These are phyloP conservation scores for Aspergillus kassunensis DNA, from an alignment of 495 filamentous ascomycete species.

Conservation along the genomic window DNA sequence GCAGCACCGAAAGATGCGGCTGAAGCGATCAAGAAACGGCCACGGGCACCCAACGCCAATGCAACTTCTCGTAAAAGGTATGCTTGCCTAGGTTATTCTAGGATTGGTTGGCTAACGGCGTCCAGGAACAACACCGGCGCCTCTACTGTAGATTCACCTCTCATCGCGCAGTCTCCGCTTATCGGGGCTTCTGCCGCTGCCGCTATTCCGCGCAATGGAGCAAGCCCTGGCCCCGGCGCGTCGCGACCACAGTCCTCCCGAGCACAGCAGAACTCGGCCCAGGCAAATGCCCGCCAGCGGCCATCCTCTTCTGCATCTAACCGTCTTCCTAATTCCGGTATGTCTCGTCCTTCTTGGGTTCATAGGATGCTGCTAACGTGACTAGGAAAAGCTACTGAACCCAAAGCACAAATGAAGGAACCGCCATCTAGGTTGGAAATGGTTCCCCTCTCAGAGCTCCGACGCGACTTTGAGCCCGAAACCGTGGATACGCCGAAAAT, in stretches of 20 bases:
- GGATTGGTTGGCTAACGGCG: constrained; percentile 7
- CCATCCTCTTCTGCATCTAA: constrained; percentile 60
- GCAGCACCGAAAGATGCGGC: constrained; percentile 54
- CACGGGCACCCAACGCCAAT: constrained; percentile 55
- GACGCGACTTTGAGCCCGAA: constrained; percentile 25
- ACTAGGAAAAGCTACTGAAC: constrained; percentile 36
- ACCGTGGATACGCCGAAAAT: constrained; percentile 33
- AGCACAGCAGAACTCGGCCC: constrained; percentile 63
- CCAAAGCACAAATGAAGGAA: constrained; percentile 30
- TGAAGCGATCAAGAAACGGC: constrained; percentile 66
- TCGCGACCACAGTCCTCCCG: constrained; percentile 58
- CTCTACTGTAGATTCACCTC: constrained; percentile 59
- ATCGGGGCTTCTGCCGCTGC: constrained; percentile 60
- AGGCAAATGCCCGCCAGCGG: constrained; percentile 50
- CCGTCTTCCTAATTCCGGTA: constrained; percentile 30
- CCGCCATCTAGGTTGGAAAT: constrained; percentile 28
- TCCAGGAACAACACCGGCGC: constrained; percentile 47
- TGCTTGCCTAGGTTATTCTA: constrained; percentile 14
- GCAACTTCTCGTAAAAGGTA: constrained; percentile 70
- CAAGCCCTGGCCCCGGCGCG: constrained; percentile 41
- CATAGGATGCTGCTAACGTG: constrained; percentile 4
- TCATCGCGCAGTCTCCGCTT: constrained; percentile 68
- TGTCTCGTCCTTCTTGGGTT: constrained; percentile 7
- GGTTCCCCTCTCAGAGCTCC: constrained; percentile 20
- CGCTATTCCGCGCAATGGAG: constrained; percentile 41